Base-by-base conservation (phyloP, 2,329 filamentous ascomycete species). In the Phaeosphaeria sp. region DNA sequence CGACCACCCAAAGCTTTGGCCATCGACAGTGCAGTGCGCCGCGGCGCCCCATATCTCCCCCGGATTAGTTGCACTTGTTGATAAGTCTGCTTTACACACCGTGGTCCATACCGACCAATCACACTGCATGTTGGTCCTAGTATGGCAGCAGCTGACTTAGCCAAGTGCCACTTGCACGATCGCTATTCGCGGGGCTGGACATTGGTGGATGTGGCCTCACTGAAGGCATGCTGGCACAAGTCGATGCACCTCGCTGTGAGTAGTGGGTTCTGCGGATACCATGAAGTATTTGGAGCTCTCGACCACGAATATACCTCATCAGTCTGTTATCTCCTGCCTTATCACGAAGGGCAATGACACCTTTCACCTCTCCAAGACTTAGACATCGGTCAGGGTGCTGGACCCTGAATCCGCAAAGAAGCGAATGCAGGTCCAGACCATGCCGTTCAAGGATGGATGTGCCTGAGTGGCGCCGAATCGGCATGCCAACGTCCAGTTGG, bases 31-130 rank as follows among this genome's bases (percentile, higher is more conserved):
- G 44, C 21, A 58, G 30, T 47, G 50, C 46, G 52, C 65, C 61
- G 59, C 30, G 66, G 46, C 47, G 50, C 46, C 41, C 47, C 63
- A 62, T 56, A 57, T 64, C 58, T 54, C 54, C 64, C 66, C 69
- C 65, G 62, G 68, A 67, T 69, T 66, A 71, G 68, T 64, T 66
- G 63, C 59, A 64, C 42, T 44, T 56, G 52, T 55, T 65, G 63
- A 71, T 71, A 68, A 65, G 60, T 60, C 61, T 56, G 59, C 62
- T 59, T 57, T 59, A 62, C 53, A 54, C 60, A 62, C 68, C 56
- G 55, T 62, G 54, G 53, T 60, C 61, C 56, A 65, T 60, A 57
- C 55, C 53, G 59, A 22, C 55, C 50, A 58, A 44, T 56, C 30
- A 39, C 39, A 46, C 41, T 27, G 44, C 33, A 23, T 51, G 25